Conservation (phyloP, 257 asterid species). For the Ajuga chamaepitys region DNA sequence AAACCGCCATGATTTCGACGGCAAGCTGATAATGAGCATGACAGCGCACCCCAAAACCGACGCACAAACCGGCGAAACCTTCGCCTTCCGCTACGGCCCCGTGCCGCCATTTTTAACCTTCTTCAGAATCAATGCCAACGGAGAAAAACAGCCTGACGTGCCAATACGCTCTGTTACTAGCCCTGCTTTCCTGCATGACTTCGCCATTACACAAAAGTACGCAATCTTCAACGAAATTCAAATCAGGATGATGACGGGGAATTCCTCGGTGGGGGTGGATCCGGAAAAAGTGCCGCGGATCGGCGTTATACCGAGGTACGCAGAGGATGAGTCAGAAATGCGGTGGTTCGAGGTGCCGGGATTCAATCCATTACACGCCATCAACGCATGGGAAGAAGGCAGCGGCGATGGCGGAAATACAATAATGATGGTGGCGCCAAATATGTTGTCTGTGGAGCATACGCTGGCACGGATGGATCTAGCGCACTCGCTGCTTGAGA, state of each 20-base stretch:
- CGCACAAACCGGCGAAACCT: slow-evolving; percentile 34
- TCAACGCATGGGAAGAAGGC: slow-evolving; percentile 57
- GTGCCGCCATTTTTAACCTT: slow-evolving; percentile 33
- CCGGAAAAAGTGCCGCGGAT: slow-evolving; percentile 28
- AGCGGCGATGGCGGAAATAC: slow-evolving; percentile 36
- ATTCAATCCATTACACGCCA: slow-evolving; percentile 32
- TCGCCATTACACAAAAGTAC: slow-evolving; percentile 41
- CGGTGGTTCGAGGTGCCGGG: slow-evolving; percentile 47
- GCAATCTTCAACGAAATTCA: slow-evolving; percentile 44
- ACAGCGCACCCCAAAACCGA: slow-evolving; percentile 64
- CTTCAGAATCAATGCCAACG: slow-evolving; percentile 30
- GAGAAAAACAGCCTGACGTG: slow-evolving; percentile 30
- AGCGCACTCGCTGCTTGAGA: slow-evolving; percentile 33
- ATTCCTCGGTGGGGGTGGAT: slow-evolving; percentile 22
- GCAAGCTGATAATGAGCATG: slow-evolving; percentile 26
- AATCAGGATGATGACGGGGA: slow-evolving; percentile 29
- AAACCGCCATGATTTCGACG: slow-evolving; percentile 33
- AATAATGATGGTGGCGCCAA: slow-evolving; percentile 39
- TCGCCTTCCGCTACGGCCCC: slow-evolving; percentile 39
- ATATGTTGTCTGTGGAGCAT: slow-evolving; percentile 35
- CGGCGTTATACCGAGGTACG: slow-evolving; percentile 43
- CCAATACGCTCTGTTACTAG: slow-evolving; percentile 32
- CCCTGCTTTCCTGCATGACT: slow-evolving; percentile 40
- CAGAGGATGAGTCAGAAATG: slow-evolving; percentile 36
- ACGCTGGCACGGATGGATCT: slow-evolving; percentile 29